Conservation (phyloP, 306 rosid genomes). For the Albizia julibrissin region DNA sequence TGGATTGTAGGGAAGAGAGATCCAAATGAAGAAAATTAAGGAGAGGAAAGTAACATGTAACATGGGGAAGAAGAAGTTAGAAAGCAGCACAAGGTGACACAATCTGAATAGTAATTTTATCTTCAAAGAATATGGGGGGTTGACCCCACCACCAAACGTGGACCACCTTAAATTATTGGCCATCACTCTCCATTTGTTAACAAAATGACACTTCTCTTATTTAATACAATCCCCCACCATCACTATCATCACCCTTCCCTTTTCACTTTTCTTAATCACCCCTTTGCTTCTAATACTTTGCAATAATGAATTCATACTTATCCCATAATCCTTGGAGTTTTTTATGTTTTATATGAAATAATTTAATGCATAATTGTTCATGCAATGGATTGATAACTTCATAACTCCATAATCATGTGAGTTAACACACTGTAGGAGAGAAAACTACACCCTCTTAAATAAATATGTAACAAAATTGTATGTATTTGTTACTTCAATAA, state of each 20-base stretch:
- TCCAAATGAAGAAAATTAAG: slow-evolving; percentile 1
- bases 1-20: neutral
- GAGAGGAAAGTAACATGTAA: neutral
- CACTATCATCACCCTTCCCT: neutral
- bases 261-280: neutral
- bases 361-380: neutral
- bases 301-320: neutral
- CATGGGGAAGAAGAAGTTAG: neutral
- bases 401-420: neutral
- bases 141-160: neutral
- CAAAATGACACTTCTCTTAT: neutral
- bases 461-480: too few species aligned
- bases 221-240: slow-evolving; percentile 8
- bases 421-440: too few species aligned
- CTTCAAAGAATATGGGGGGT: neutral
- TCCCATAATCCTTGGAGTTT: neutral
- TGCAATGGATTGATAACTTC: neutral
- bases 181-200: neutral
- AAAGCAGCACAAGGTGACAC: neutral
- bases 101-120: neutral
- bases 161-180: slow-evolving; percentile 10
- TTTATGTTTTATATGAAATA: neutral
- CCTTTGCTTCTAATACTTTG: neutral
- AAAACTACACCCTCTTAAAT: too few species aligned
- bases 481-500: too few species aligned